Percentiles rank a stretch among this genome's conserved stretches.
Evolutionary conservation across 306 rosid genomes (phyloP).

Genomic region (Ormosia semicastrata): DNA sequence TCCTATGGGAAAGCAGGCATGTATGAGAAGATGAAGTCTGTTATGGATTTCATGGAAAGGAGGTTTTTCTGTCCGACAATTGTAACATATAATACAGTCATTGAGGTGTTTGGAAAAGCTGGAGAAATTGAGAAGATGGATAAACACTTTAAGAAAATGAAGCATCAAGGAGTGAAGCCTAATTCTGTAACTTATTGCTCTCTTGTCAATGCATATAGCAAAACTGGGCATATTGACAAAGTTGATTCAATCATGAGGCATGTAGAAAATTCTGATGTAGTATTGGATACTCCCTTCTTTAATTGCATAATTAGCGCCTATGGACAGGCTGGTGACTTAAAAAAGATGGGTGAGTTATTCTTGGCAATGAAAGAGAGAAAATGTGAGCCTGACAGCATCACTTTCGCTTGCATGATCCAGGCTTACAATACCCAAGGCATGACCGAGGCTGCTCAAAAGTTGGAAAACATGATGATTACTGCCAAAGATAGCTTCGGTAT

Average conservation of each 20-base stretch:
- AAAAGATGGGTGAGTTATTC: constrained; percentile 64
- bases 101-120: constrained; percentile 80
- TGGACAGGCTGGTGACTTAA: constrained; percentile 64
- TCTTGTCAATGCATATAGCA: constrained; percentile 74
- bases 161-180: constrained; percentile 85
- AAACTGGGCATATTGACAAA: constrained; percentile 53
- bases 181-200: constrained; percentile 80
- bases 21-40: constrained; percentile 66
- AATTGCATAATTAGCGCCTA: constrained; percentile 77
- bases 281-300: constrained; percentile 74
- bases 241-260: constrained; percentile 80
- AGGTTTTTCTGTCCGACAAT: constrained; percentile 68
- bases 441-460: constrained; percentile 62
- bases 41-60: constrained; percentile 70
- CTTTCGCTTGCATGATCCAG: constrained; percentile 68
- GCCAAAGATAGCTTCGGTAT: constrained; percentile 43
- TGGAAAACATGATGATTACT: constrained; percentile 53
- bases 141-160: constrained; percentile 61
- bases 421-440: constrained; percentile 69
- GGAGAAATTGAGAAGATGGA: constrained; percentile 74
- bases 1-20: constrained; percentile 78
- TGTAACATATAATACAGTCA: constrained; percentile 75
- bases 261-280: constrained; percentile 74
- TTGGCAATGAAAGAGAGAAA: constrained; percentile 65
- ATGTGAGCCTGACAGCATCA: constrained; percentile 67